Evolutionary conservation across 2,329 filamentous ascomycete species (phyloP), one percentile per base, ranked within the genome.

Genomic region (Penicillium nordicum): DNA sequence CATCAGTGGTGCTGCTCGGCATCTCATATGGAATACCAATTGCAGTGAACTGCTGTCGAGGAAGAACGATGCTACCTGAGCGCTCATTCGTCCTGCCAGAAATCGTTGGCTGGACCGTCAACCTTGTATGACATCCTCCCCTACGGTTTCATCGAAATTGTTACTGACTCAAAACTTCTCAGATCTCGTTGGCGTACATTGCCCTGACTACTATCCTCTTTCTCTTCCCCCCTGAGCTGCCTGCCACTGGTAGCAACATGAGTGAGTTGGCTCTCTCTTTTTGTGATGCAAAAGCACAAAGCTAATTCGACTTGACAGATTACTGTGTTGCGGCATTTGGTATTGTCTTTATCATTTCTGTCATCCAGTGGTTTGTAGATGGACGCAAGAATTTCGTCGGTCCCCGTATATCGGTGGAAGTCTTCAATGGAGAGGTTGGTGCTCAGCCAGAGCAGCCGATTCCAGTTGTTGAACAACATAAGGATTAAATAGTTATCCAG

Each of bases 1-100:
- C 87, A 0, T 88, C 86, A 0, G 88, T 92, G 0, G 87, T 91
- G 8, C 83, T 88, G 1, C 79, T 92, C 0, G 84, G 87, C 7
- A 75, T 92, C 5, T 87, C 86, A 2, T 92, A 92, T 63, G 88
- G 83, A 6, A 89, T 92, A 38, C 89, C 89, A 0, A 83, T 90
- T 45, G 78, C 82, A 0, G 84, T 92, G 62, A 89, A 91, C 63
- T 81, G 85, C 55, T 69, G 88, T 2, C 83, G 86, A 1, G 86
- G 88, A 8, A 81, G 88, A 8, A 83, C 78, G 48, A 84, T 84
- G 76, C 74, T 90, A 7, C 88, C 88, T 0, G 78, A 82, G 2
- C 76, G 85, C 40, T 67, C 80, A 0, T 88, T 88, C 67, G 77
- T 78, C 25, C 73, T 89, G 4, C 78, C 0, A 76, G 72, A 25